Base-by-base conservation (phyloP, 75 land plant species). In the Sequoiadendron giganteum region DNA sequence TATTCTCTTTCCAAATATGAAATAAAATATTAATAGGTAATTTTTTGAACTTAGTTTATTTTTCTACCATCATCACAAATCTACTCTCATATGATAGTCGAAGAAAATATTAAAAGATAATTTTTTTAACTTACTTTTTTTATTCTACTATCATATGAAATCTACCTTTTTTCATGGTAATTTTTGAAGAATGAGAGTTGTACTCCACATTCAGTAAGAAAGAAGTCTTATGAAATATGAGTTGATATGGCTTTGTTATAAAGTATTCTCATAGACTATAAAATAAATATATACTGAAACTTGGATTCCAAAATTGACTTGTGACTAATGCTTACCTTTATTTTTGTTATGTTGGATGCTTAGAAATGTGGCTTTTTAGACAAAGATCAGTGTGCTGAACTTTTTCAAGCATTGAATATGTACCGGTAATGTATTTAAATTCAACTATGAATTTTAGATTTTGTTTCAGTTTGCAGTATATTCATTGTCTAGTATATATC, bases 371-470 rank as follows among this genome's bases (percentile, higher is more conserved):
- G 94, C 0, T 92, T 77, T 79, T 86, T 93, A 47, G 89, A 92
- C 73, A 88, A 89, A 79, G 87, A 45, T 19, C 92, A 93, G 47
- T 90, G 93, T 45, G 85, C 86, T 77, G 45, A 16, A n/a, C 90
- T 93, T 16, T 93, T 93, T 88, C 90, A 90, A 56, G 90, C 90
- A 65, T 82, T 93, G 48, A 93, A 90, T 86, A 90, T 89, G 55
- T 93, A 93, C 87, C 85, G 94, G 94, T 92, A 88, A 81, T 81
- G 48, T 81, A 7, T 21, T 21, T 25, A 43, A 81, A 9, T 42
- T 43, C 8, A 2, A 43, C 21, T 81, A 25, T 25, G 10, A 25
- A 7, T 21, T 43, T 39, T 34, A 34, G 28, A 42, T 21, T 40
- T 40, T 42, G 3, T 76, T 2, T 76, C 79, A 36, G 10, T 32